Base-by-base conservation (phyloP, 495 filamentous ascomycete species). In the Neurospora cerealis region DNA sequence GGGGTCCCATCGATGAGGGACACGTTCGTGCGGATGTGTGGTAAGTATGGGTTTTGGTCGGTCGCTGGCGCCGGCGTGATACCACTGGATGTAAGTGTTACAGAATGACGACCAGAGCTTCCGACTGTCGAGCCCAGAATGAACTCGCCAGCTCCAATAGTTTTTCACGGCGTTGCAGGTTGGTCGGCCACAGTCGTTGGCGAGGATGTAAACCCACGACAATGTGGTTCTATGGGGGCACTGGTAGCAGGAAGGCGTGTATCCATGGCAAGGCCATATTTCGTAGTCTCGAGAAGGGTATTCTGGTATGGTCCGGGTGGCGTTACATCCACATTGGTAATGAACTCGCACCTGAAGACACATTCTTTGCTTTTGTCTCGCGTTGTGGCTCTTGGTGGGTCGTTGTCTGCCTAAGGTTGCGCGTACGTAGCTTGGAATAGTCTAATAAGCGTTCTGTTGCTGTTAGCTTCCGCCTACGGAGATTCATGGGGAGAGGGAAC, bases 181-280 rank as follows among this genome's bases (percentile, higher is more conserved):
- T 1, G 48, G 48, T 4, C 48, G 24, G 48, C 48, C 48, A 60
- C 48, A 60, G 24, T 60, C 48, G 21, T 60, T 60, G 11, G 48
- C 48, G 21, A 60, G 48, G 4, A 60, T 15, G 2, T 60, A 60
- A 60, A 13, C 1, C 11, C 48, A 60, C 5, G 0, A 21, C 21
- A 5, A 24, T 4, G 46, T 0, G 5, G 1, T 0, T 11, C 10
- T 2, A 0, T 44, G 3, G 9, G 9, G 4, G 3, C 9, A 4
- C 19, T 7, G 0, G 48, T 28, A 15, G 11, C 48, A 60, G 2
- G 11, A 15, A 60, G 21, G 48, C 4, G 0, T 1, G 5, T 28
- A 60, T 5, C 2, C 11, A 15, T 60, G 48, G 48, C 48, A 60
- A 15, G 11, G 28, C 48, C 48, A 60, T 15, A 28, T 6, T 32